Conservation (phyloP, 2,329 filamentous ascomycete species). For the Diplocarpon mali region DNA sequence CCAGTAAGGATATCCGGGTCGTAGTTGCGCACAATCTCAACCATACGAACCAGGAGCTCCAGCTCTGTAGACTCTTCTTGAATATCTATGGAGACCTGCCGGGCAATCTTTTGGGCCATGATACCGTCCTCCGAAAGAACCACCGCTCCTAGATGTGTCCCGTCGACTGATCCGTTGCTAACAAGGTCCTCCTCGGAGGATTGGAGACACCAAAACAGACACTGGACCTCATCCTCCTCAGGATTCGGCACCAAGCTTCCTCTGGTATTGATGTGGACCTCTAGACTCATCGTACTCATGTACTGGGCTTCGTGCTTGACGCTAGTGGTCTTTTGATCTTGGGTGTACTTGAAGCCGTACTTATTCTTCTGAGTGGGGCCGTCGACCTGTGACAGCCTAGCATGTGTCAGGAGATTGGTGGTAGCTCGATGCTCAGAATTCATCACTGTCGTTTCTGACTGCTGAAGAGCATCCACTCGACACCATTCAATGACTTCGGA, state of each 20-base stretch:
- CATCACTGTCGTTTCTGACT: conserved; percentile 2
- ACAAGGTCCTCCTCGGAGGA: conserved; percentile 53
- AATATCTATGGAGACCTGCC: conserved; percentile 51
- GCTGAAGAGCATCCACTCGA: conserved; percentile 27
- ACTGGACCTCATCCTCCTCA: conserved; percentile 77
- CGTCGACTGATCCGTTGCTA: conserved; percentile 36
- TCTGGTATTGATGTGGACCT: conserved; percentile 83
- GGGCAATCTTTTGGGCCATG: conserved; percentile 49
- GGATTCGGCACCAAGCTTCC: conserved; percentile 77
- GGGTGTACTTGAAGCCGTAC: conserved; percentile 77
- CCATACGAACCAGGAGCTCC: conserved; percentile 73
- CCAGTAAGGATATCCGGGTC: conserved; percentile 92
- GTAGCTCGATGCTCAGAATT: background rate
- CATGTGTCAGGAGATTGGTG: background rate
- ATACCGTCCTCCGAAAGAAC: conserved; percentile 53
- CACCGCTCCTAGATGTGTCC: conserved; percentile 58
- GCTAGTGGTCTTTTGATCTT: conserved; percentile 61
- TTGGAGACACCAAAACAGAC: conserved; percentile 83
- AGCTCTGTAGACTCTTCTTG: conserved; percentile 70
- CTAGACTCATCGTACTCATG: conserved; percentile 94
- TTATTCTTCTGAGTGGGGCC: conserved; percentile 74
- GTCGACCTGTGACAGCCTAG: conserved; percentile 70
- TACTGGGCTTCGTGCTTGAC: conserved; percentile 79
- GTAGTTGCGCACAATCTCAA: conserved; percentile 70
- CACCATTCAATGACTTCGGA: conserved; percentile 63